Evolutionary conservation across 164 flowering plant species (phyloP).

Genomic region (Vitis rupestris): DNA sequence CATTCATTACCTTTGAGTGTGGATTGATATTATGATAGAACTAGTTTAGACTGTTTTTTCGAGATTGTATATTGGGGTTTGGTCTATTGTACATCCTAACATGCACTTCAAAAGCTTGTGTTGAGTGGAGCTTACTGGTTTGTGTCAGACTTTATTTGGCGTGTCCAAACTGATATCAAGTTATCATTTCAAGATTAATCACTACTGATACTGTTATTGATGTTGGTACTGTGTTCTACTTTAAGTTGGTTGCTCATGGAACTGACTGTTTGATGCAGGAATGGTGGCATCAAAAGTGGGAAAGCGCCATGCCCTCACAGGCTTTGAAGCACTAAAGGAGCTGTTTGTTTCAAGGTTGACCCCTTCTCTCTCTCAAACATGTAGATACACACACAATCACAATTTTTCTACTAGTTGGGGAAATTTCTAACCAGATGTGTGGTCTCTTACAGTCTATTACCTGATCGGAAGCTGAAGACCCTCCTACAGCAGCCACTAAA

Average conservation of each 20-base stretch:
- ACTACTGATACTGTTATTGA: not conserved
- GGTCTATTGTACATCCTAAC: too few relatives aligned
- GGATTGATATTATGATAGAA: too few relatives aligned
- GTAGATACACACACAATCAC: too few relatives aligned
- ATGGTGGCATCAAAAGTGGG: constrained; percentile 95
- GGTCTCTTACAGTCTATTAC: constrained; percentile 65
- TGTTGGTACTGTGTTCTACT: not conserved
- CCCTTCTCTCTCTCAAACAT: not conserved
- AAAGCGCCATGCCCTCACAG: constrained; percentile 88
- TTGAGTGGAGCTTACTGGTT: too few relatives aligned
- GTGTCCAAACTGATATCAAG: not conserved
- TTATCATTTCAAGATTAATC: not conserved
- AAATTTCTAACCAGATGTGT: too few relatives aligned
- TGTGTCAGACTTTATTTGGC: too few relatives aligned
- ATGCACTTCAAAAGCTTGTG: too few relatives aligned
- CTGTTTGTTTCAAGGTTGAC: constrained; percentile 68
- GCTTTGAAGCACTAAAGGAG: constrained; percentile 86
- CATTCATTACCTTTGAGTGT: too few relatives aligned
- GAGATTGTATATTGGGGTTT: too few relatives aligned
- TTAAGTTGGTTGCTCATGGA: not conserved
- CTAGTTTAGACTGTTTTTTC: too few relatives aligned
- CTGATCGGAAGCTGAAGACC: constrained; percentile 85
- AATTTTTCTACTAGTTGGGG: too few relatives aligned
- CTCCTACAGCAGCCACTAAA: constrained; percentile 76
- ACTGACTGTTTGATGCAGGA: constrained; percentile 44